Evolutionary conservation across 2,329 filamentous ascomycete species (phyloP).

Genomic region (Xenoacremonium recifei): DNA sequence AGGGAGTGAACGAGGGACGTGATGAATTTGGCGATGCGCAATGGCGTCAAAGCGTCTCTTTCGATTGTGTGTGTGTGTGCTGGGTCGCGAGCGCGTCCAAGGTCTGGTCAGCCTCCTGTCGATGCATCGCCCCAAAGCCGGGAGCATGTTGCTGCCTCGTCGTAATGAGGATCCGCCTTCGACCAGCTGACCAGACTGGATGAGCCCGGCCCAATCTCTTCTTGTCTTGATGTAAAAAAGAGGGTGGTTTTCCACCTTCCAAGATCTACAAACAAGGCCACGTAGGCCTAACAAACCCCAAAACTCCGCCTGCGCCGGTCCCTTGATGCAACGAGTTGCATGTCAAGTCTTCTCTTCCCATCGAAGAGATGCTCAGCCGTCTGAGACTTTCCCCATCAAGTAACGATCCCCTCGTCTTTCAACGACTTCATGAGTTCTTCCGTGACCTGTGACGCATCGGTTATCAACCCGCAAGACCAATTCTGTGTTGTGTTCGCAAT

Average conservation of each 20-base stretch:
- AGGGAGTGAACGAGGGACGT: constrained; percentile 10
- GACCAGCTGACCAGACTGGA: too few relatives aligned
- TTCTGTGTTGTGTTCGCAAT: neutral
- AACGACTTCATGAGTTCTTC: constrained; percentile 26
- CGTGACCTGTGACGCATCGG: constrained; percentile 25
- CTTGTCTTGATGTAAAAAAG: constrained; percentile 42
- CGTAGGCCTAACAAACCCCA: constrained; percentile 28
- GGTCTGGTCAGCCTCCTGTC: too few relatives aligned
- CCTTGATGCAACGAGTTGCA: constrained; percentile 23
- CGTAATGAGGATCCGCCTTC: too few relatives aligned
- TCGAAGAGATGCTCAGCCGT: constrained; percentile 33
- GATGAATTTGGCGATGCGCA: too few relatives aligned
- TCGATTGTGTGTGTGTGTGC: constrained; percentile 19
- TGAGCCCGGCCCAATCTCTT: constrained; percentile 18
- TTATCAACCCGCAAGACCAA: constrained; percentile 7
- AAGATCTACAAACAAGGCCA: constrained; percentile 42
- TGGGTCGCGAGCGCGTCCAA: constrained; percentile 14
- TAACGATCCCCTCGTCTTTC: constrained; percentile 27
- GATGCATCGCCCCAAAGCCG: too few relatives aligned
- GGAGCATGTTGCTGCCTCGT: too few relatives aligned
- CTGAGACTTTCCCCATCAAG: constrained; percentile 30
- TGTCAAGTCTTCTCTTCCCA: constrained; percentile 33
- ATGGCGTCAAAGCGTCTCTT: constrained; percentile 21
- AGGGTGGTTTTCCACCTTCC: constrained; percentile 44
- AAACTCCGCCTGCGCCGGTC: constrained; percentile 26